Conservation (phyloP, 176 grass and related monocot species). For the Ensete glaucum region DNA sequence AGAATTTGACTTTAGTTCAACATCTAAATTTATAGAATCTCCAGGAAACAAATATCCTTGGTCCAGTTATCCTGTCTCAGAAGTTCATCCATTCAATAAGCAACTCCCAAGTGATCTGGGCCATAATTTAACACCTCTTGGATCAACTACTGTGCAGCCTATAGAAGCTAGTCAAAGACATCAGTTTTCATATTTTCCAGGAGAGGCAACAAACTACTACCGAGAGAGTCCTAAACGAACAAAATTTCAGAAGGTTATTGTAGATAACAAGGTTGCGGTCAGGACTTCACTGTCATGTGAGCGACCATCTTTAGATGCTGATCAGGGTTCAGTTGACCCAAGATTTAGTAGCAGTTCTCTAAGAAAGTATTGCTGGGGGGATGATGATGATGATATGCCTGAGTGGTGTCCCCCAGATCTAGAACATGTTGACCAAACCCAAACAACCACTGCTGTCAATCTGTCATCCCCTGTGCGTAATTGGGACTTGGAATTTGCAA, state of each 20-base stretch:
- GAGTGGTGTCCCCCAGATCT: slow-evolving; percentile 19
- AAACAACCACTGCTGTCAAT: not conserved
- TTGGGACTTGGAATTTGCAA: not conserved
- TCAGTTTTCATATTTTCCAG: not conserved
- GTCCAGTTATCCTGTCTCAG: not conserved
- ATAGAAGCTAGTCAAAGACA: not conserved
- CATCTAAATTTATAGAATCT: not conserved
- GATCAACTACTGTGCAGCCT: not conserved
- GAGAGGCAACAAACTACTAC: not conserved
- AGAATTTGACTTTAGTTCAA: slow-evolving; percentile 21
- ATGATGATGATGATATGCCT: slow-evolving; percentile 22
- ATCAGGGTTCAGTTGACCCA: not conserved
- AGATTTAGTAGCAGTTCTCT: not conserved
- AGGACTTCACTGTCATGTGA: not conserved
- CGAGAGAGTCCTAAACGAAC: not conserved
- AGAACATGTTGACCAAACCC: not conserved
- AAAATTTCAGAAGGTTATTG: slow-evolving; percentile 5
- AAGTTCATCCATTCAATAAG: not conserved
- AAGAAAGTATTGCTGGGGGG: slow-evolving; percentile 8
- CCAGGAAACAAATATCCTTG: not conserved
- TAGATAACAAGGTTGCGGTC: not conserved
- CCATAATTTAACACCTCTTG: not conserved
- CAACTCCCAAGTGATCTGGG: not conserved
- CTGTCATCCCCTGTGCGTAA: not conserved
- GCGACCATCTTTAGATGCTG: not conserved